Evolutionary conservation across 768 basidiomycete genomes (phyloP), one percentile per base, ranked within the genome.

Genomic region (Amanita jacksonii): DNA sequence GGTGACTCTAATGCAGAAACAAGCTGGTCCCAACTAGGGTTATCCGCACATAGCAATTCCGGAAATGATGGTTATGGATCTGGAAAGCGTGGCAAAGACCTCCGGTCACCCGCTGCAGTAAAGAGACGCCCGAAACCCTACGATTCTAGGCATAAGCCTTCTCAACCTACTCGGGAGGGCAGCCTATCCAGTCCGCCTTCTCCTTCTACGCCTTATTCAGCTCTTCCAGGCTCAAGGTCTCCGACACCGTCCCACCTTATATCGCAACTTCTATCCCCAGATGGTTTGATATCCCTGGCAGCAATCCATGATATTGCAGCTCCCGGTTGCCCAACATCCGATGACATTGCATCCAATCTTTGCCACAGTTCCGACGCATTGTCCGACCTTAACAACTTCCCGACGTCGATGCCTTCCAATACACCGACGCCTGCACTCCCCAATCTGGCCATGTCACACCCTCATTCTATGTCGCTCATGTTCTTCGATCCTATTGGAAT

Each of bases 101-200:
- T 59, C 19, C 50, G 53, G 8, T 46, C 51, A 5, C 56, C 55
- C 32, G 46, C 43, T n/a, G 56, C 56, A 3, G 56, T 52, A 31
- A 81, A 76, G 58, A 77, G 74, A 48, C 77, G 85, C 22, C 69
- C 74, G 3, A 88, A 86, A 57, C 84, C 84, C 3, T 85, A 85
- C 51, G 81, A 85, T 53, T 55, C 66, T 47, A 51, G 65, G 16
- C 62, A 62, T 28, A 81, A 73, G 52, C 67, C 69, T 19, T 63
- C 54, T 46, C 62, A 65, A 33, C 47, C 57, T 32, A 70, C 70
- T 13, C 65, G 77, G 50, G 79, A 80, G 60, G 65, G 72, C 18
- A 81, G 78, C 50, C 62, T 74, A 31, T 65, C 68, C 34, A 77
- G 72, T 51, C 50, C 67, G 9, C 63, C 70, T 36, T 77, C 77